These are phyloP conservation scores for Sporothrix phasma DNA, from an alignment of 2,329 filamentous ascomycete genomes.

Conservation along the genomic window DNA sequence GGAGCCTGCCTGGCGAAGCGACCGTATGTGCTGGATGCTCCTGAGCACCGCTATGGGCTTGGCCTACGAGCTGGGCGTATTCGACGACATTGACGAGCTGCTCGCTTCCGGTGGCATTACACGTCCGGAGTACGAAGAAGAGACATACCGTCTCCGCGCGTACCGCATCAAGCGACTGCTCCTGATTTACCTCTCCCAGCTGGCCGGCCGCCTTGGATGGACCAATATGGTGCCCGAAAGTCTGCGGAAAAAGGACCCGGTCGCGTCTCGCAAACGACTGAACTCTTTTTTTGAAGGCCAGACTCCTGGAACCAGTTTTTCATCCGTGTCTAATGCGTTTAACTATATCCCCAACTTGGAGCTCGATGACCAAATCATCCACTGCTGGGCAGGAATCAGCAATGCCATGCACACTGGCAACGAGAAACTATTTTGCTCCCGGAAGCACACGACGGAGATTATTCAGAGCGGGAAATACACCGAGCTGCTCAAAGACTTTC, in stretches of 20 bases:
- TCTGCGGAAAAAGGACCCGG: slow-evolving; percentile 47
- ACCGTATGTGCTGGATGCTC: slow-evolving; percentile 97
- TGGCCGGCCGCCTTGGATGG: slow-evolving; percentile 84
- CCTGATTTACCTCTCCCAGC: slow-evolving; percentile 83
- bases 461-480: slow-evolving; percentile 82
- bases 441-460: slow-evolving; percentile 77
- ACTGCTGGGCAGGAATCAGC: slow-evolving; percentile 91
- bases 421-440: slow-evolving; percentile 75
- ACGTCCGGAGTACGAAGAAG: slow-evolving; percentile 60
- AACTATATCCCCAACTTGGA: slow-evolving; percentile 59
- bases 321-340: slow-evolving; percentile 47
- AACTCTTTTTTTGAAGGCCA: slow-evolving; percentile 29
- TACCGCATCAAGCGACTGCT: slow-evolving; percentile 76
- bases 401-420: slow-evolving; percentile 88
- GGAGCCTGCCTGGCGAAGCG: slow-evolving; percentile 87
- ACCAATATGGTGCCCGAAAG: slow-evolving; percentile 83
- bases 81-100: slow-evolving; percentile 75
- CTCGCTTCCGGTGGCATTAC: slow-evolving; percentile 49
- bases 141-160: slow-evolving; percentile 65
- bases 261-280: slow-evolving; percentile 29
- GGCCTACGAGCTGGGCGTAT: slow-evolving; percentile 89
- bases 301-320: slow-evolving; percentile 50
- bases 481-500: slow-evolving; percentile 68
- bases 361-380: slow-evolving; percentile 59
- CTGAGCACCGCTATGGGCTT: slow-evolving; percentile 83